phyloP scores from a whole-genome alignment of 1,139 yeast species.

The Magnusiomyces suaveolens region DNA sequence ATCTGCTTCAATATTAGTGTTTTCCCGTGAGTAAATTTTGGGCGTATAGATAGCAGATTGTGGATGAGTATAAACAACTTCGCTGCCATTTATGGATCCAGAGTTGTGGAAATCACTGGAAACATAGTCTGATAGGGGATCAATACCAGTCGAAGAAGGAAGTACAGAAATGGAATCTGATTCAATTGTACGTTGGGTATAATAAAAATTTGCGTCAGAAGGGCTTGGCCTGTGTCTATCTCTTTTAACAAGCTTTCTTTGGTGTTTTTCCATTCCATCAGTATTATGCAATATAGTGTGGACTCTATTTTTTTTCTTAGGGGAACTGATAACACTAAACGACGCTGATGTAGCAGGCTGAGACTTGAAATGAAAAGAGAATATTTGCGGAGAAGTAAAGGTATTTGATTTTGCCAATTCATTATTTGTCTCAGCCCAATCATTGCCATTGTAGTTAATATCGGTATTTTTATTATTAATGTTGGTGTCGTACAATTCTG shows the following conservation, averaged over 20 bases:
- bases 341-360: not conserved
- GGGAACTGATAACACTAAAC: not conserved
- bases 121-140: constrained; percentile 34
- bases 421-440: not conserved
- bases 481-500: not conserved
- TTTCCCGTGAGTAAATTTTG: not conserved
- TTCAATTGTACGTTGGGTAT: constrained; percentile 52
- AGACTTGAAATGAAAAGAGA: not conserved
- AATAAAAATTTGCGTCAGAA: constrained; percentile 57
- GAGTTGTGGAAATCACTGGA: not conserved
- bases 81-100: not conserved
- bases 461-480: not conserved
- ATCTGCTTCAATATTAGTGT: not conserved
- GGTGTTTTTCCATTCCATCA: not conserved
- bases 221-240: constrained; percentile 54
- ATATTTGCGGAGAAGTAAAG: not conserved
- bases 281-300: not conserved
- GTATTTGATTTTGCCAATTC: not conserved
- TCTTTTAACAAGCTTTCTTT: constrained; percentile 55
- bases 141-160: constrained; percentile 58
- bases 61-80: not conserved
- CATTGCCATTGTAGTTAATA: not conserved
- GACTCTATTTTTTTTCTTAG: not conserved
- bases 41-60: not conserved
- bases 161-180: constrained; percentile 47